Evolutionary conservation across 73 alveolate species (phyloP).

Genomic region (Symbiodinium pilosum): DNA sequence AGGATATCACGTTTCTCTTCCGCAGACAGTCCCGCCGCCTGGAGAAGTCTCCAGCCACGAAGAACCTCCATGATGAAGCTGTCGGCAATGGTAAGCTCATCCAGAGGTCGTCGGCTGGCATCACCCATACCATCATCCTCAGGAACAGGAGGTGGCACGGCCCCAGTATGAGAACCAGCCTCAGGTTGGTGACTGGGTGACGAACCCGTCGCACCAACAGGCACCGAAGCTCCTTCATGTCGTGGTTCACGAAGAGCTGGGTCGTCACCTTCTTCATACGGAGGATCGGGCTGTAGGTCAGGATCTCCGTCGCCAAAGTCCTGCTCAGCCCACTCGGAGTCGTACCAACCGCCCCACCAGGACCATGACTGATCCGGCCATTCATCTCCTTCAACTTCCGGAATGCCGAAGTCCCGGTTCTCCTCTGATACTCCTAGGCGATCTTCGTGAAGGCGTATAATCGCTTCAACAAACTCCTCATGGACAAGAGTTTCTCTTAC

Average conservation of each 20-base stretch:
- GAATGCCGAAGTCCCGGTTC: neutral
- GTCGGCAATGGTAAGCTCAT: neutral
- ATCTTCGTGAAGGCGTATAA: conserved; percentile 1
- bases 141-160: neutral
- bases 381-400: neutral
- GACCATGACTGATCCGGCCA: neutral
- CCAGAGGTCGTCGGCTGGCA: neutral
- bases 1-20: conserved; percentile 24
- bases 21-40: neutral
- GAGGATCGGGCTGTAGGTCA: neutral
- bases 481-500: neutral
- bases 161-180: neutral
- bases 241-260: neutral
- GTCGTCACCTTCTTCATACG: neutral
- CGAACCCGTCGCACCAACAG: neutral
- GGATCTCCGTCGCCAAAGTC: neutral
- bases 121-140: too few relatives aligned
- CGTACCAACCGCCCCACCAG: conserved; percentile 1
- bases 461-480: conserved; percentile 21
- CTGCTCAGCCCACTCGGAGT: neutral
- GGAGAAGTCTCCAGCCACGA: neutral
- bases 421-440: neutral
- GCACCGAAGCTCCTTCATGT: neutral
- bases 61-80: conserved; percentile 23
- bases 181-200: neutral